Evolutionary conservation across 768 basidiomycete species (phyloP), one percentile per base, ranked within the genome.

Genomic region (Exidia glandulosa): DNA sequence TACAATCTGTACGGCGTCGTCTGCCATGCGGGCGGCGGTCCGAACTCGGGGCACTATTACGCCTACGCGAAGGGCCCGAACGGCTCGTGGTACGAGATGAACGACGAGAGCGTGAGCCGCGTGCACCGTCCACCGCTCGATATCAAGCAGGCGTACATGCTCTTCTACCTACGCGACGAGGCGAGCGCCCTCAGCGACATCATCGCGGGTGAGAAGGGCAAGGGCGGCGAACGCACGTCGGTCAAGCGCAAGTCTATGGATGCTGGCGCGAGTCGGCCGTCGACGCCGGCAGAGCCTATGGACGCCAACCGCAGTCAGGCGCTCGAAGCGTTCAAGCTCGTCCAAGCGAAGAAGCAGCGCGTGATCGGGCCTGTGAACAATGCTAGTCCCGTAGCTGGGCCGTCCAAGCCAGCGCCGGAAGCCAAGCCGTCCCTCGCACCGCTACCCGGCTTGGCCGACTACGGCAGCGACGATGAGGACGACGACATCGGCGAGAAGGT

Each of bases 41-140:
- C 94, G 14, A 90, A 96, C 68, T 94, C 90, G 2, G 96, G 96
- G 3, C 96, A 99, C 72, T 99, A 99, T 73, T 92, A 84, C 64
- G 87, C 94, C 19, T 86, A 83, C 66, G 84, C 96, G 66, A 90
- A 85, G 69, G 78, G 82, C 41, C 78, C 77, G 34, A 74, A 81
- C 33, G 86, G 84, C 12, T 74, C 74, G 34, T 99, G 94, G 94
- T 85, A 81, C 73, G 86, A 92, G 74, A 94, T 94, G 86, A 95
- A 99, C 73, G 96, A 99, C 69, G 91, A 94, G 31, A 75, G 75
- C 52, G 87, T 94, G 27, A 73, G 78, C 10, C 66, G 73, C 3
- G 67, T 71, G 14, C 68, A 64, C 19, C 63, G 70, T 16, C 64
- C 79, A 3, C 86, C 90, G 1, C 72, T 85, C 31, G 72, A 74